These are phyloP conservation scores for Apiospora koreana DNA, from an alignment of 2,329 filamentous ascomycete species.

Conservation along the genomic window DNA sequence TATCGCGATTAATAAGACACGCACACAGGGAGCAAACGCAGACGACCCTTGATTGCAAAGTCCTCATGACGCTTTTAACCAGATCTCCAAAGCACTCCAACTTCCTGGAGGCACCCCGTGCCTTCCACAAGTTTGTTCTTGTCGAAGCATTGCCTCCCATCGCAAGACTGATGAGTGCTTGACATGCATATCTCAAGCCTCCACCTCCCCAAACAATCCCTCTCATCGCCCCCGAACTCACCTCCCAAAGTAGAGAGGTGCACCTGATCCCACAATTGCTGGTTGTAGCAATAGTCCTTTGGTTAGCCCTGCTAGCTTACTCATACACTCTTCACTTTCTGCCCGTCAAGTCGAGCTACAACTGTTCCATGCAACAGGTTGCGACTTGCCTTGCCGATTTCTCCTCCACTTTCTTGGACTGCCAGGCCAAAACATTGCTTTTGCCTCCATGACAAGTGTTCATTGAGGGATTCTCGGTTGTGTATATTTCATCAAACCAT, in stretches of 20 bases:
- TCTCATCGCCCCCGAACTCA: background rate
- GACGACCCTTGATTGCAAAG: background rate
- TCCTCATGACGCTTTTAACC: no score
- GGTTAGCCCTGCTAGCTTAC: conserved; percentile 1
- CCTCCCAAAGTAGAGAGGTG: background rate
- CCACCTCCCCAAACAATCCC: background rate
- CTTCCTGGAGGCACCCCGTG: background rate
- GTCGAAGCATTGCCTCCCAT: background rate
- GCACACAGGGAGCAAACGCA: background rate
- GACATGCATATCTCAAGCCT: background rate
- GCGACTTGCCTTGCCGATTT: background rate
- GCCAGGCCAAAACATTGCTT: background rate
- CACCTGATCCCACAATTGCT: background rate
- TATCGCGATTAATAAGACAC: background rate
- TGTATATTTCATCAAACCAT: background rate
- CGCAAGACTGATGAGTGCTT: background rate
- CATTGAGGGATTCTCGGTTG: background rate
- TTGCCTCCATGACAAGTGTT: conserved; percentile 13
- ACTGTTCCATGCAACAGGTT: background rate
- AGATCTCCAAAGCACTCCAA: background rate
- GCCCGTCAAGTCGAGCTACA: background rate
- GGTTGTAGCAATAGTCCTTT: background rate
- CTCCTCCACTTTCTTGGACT: background rate
- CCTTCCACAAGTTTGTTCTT: background rate
- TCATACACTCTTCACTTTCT: background rate